Conservation (phyloP, 768 basidiomycete genomes). For the Ephemerocybe angulata region DNA sequence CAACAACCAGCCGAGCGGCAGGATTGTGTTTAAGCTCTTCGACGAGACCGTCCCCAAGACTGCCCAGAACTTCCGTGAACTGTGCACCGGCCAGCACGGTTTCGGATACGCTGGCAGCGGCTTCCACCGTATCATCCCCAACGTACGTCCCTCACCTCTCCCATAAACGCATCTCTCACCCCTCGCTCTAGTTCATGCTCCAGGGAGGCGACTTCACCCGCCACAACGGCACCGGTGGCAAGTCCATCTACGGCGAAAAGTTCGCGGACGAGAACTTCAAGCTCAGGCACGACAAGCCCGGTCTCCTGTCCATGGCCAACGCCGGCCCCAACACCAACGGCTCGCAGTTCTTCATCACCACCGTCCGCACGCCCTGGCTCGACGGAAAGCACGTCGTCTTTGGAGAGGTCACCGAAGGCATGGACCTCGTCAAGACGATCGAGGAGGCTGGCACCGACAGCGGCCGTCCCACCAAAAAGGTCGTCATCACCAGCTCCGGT, state of each 20-base stretch:
- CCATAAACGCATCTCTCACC: not conserved
- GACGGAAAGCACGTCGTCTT: conserved; percentile 70
- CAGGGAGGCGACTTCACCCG: conserved; percentile 86
- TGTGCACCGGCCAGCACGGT: conserved; percentile 62
- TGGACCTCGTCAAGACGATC: conserved; percentile 60
- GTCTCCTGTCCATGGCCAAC: conserved; percentile 79
- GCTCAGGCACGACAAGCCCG: conserved; percentile 62
- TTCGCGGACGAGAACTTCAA: conserved; percentile 86
- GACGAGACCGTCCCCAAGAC: conserved; percentile 84
- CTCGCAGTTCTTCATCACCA: conserved; percentile 83
- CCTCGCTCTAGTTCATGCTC: conserved; percentile 60
- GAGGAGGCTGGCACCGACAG: conserved; percentile 41
- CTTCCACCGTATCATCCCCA: conserved; percentile 75
- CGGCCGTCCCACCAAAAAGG: conserved; percentile 37
- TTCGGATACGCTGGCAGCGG: conserved; percentile 67
- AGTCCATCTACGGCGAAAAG: conserved; percentile 80
- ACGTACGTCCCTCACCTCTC: conserved; percentile 34
- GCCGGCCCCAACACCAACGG: conserved; percentile 81
- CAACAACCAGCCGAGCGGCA: conserved; percentile 55
- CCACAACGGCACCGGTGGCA: conserved; percentile 75
- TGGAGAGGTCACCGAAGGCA: conserved; percentile 62
- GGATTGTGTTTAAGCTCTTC: conserved; percentile 80
- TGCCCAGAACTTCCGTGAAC: conserved; percentile 74
- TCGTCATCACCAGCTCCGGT: conserved; percentile 64
- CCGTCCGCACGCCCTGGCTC: conserved; percentile 65